Base-by-base conservation (phyloP, 106 monocot species). In the Triglochin maritima region DNA sequence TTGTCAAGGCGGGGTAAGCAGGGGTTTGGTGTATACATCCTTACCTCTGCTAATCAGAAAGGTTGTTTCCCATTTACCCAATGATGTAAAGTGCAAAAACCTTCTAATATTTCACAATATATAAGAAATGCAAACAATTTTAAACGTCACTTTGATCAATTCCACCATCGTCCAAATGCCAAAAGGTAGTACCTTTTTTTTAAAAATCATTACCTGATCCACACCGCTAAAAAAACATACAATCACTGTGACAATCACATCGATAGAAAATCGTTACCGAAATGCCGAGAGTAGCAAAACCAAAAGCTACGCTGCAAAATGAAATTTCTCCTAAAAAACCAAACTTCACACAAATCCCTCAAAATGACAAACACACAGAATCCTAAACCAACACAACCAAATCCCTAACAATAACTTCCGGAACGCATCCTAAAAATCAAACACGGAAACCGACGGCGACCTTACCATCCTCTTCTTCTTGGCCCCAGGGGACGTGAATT, bases 401-500 rank as follows among this genome's bases (percentile, higher is more conserved):
- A 5, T 8, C 49, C 56, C 6, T 50, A 0, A 49, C 11, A 61
- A 16, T 47, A 4, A 51, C 16, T 49, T 3, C 41, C 47, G 13
- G 44, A 66, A 45, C 62, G 44, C 15, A 12, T 47, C 0, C 4
- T 10, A n/a, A 9, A 41, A 5, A 2, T 9, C 7, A 66, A 11
- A 41, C 6, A 53, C 9, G 53, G 51, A 51, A 51, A 10, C 9
- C 47, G 4, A 12, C 10, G 14, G 43, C 4, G 47, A 60, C 64
- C 59, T 7, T 47, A 96, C 95, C 88, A 81, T 47, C 74, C 84
- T 83, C 79, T 79, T 98, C 64, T 80, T 79, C 81, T 82, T 79
- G 9, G 96, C 86, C 47, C 66, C 81, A 1, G 96, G 82, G 6
- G 96, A 98, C 56, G 88, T 88, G 60, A 88, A 71, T 81, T 82